Evolutionary conservation across 2,329 filamentous ascomycete genomes (phyloP).

Genomic region (Diaporthe eres): DNA sequence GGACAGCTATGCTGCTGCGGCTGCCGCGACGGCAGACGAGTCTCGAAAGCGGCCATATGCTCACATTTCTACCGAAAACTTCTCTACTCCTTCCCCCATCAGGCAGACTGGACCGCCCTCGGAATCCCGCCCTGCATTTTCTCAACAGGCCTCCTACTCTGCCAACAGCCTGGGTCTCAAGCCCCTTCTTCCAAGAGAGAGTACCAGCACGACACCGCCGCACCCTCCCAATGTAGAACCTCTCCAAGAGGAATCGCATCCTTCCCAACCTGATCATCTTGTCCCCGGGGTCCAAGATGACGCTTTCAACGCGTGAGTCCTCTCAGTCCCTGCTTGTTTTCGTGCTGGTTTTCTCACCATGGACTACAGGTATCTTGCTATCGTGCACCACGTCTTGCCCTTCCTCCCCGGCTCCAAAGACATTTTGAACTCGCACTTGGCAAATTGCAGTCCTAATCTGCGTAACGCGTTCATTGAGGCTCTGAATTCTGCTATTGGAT

Average conservation of each 20-base stretch:
- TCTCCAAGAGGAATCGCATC: conserved; percentile 8
- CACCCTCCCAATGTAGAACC: conserved; percentile 33
- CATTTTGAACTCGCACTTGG: conserved; percentile 69
- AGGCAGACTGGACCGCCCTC: conserved; percentile 63
- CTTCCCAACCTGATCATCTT: conserved; percentile 35
- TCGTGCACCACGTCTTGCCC: conserved; percentile 77
- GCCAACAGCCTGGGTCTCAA: conserved; percentile 62
- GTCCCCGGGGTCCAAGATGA: conserved; percentile 59
- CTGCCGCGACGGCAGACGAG: conserved; percentile 59
- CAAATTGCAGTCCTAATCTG: conserved; percentile 68
- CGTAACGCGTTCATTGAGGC: conserved; percentile 76
- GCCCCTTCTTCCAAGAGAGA: conserved; percentile 55
- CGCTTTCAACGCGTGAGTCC: conserved; percentile 61
- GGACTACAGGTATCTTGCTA: conserved; percentile 68
- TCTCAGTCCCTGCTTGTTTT: not conserved
- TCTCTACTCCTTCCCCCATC: conserved; percentile 56
- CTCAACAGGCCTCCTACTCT: conserved; percentile 56
- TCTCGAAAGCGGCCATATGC: conserved; percentile 63
- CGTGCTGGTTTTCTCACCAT: not conserved
- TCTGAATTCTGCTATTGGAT: conserved; percentile 71
- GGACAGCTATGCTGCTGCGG: conserved; percentile 63
- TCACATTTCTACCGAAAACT: conserved; percentile 60
- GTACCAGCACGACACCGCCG: conserved; percentile 10
- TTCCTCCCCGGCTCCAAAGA: conserved; percentile 72
- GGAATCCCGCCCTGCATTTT: conserved; percentile 61